These are phyloP conservation scores for Neopestalotiopsis sp. DNA, from an alignment of 2,329 filamentous ascomycete species.

Conservation along the genomic window DNA sequence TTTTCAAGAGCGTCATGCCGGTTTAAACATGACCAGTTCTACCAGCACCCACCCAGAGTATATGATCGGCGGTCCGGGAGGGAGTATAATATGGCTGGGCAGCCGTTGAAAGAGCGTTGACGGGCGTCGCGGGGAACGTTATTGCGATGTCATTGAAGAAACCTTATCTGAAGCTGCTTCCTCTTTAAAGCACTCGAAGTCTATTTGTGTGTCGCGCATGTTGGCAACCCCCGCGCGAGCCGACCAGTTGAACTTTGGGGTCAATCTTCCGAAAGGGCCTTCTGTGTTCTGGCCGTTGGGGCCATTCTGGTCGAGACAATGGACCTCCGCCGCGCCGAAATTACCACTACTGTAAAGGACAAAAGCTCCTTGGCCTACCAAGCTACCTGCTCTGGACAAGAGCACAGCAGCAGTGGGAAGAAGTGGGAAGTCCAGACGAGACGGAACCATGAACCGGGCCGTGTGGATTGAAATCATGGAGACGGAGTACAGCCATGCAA, in stretches of 20 bases:
- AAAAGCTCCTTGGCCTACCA: neutral
- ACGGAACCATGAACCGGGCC: neutral
- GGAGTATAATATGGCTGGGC: neutral
- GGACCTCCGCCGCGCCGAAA: neutral
- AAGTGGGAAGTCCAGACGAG: neutral
- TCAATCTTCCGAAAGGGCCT: neutral
- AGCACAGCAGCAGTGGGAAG: neutral
- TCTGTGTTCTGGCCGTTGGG: neutral
- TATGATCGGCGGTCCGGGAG: neutral
- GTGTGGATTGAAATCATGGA: conserved; percentile 7
- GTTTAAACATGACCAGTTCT: neutral
- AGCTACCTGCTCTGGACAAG: neutral
- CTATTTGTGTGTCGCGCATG: neutral
- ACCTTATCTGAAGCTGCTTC: neutral
- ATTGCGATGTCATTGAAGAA: neutral
- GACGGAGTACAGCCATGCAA: conserved; percentile 18
- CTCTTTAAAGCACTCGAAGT: neutral
- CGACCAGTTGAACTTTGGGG: neutral
- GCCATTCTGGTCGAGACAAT: conserved; percentile 1
- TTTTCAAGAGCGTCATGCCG: neutral
- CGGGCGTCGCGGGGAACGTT: neutral
- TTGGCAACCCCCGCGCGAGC: neutral
- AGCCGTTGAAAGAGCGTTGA: neutral
- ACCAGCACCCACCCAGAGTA: neutral
- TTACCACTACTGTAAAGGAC: neutral